These are phyloP conservation scores for Erythrobasidium hasegawianum DNA, from an alignment of 1,284 basidiomycete species.

Conservation along the genomic window DNA sequence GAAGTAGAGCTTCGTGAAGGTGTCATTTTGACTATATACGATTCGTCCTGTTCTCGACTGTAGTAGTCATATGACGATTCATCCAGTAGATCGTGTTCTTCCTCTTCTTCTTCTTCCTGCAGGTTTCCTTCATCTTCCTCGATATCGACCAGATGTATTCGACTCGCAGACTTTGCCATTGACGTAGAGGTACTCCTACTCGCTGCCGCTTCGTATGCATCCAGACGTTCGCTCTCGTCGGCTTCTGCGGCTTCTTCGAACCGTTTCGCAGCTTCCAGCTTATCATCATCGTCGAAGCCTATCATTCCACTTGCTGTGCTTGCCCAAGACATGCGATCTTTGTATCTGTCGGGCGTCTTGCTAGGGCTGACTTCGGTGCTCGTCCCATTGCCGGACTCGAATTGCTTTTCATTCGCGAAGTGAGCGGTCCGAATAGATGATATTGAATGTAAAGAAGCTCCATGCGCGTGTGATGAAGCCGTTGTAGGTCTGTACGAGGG, in stretches of 20 bases:
- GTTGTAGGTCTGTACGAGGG: not conserved
- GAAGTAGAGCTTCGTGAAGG: conserved; percentile 29
- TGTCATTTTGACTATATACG: conserved; percentile 8
- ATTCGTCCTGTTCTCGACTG: not conserved
- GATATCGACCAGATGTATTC: not conserved
- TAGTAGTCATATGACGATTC: not conserved
- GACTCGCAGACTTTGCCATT: not conserved
- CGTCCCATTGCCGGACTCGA: conserved; percentile 5
- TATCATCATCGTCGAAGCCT: conserved; percentile 27
- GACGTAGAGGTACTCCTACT: not conserved
- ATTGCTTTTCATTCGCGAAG: conserved; percentile 12
- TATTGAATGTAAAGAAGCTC: conserved; percentile 25
- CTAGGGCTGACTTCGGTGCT: conserved; percentile 27
- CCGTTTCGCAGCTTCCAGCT: conserved; percentile 22
- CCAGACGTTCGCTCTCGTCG: not conserved
- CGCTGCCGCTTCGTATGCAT: not conserved
- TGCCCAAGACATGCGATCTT: conserved; percentile 19
- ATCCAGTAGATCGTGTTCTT: conserved; percentile 5
- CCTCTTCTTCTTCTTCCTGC: conserved; percentile 15
- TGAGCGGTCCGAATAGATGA: conserved; percentile 32
- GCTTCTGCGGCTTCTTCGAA: conserved; percentile 17
- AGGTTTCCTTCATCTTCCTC: not conserved
- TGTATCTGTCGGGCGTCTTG: conserved; percentile 15
- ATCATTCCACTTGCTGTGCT: conserved; percentile 34
- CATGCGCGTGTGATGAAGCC: conserved; percentile 3